Evolutionary conservation across 371 early-diverging fungal genomes (phyloP), one percentile per base, ranked within the genome.

Genomic region (Apophysomyces sp.): DNA sequence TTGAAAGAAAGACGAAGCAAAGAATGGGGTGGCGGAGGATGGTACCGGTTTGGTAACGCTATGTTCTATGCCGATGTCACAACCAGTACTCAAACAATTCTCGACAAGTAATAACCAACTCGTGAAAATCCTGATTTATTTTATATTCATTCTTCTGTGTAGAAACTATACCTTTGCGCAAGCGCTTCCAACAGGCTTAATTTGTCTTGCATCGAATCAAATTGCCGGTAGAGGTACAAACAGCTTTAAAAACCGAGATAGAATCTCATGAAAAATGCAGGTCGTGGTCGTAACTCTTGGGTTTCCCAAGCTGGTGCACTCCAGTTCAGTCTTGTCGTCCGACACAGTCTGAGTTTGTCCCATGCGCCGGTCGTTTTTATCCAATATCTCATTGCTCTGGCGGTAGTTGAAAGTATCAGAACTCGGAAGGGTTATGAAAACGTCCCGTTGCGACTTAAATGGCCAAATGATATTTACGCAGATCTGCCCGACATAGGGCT

Each of bases 401-500:
- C 96, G 1, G 84, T 94, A 0, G 90, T 93, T 0, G 90, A 94
- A 62, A 90, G 92, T 18, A 76, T 98, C 11, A 74, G 85, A 52
- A 53, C 76, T 2, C 76, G 80, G 56, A 80, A 85, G 2, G 94
- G 93, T 5, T 95, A 92, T 71, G 88, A 88, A 68, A 74, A 87
- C 13, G 65, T 94, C 4, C 92, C 94, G 0, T 66, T 98, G 55
- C 82, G 84, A 34, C 72, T 98, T 32, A 98, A 98, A 71, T 98
- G 98, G 98, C 98, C 98, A 13, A 98, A 97, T 63, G 98, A 98
- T 68, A 82, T 98, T 16, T 97, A 98, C 71, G 85, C 82, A 0
- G 73, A 85, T 52, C 58, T 72, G 3, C 69, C 75, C 6, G 57
- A 65, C 1, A 58, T 54, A 5, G 72, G 65, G 6, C 62, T 85